Conservation (phyloP, 2,329 filamentous ascomycete genomes). For the Thelonectria olida region DNA sequence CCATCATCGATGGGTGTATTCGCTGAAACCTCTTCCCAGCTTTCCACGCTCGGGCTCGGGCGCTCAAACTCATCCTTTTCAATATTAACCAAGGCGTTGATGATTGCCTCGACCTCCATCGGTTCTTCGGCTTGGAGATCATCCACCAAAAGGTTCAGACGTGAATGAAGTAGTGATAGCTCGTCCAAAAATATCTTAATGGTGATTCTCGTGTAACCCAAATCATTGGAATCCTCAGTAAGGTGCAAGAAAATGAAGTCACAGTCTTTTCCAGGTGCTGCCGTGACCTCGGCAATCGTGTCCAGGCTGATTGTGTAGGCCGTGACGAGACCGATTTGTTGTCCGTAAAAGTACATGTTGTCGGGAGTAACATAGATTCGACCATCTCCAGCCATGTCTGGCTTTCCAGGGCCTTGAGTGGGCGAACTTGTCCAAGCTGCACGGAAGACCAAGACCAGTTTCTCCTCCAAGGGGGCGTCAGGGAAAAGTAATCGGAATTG, state of each 20-base stretch:
- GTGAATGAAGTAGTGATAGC: conserved; percentile 80
- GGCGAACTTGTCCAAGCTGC: conserved; percentile 78
- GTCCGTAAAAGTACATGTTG: conserved; percentile 95
- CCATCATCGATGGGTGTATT: conserved; percentile 67
- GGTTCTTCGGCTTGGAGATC: conserved; percentile 79
- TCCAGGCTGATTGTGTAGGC: conserved; percentile 81
- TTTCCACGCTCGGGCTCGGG: conserved; percentile 79
- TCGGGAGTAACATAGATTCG: conserved; percentile 88
- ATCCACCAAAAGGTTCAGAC: conserved; percentile 86
- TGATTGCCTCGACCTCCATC: conserved; percentile 72
- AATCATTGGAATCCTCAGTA: conserved; percentile 68
- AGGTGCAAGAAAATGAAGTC: conserved; percentile 91
- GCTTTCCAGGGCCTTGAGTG: conserved; percentile 52
- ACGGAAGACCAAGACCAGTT: conserved; percentile 89
- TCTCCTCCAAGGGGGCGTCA: conserved; percentile 78
- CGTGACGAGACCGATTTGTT: conserved; percentile 90
- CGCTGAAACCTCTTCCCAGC: conserved; percentile 85
- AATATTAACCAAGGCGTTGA: conserved; percentile 78
- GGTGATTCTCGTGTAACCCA: conserved; percentile 77
- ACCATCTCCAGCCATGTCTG: conserved; percentile 67
- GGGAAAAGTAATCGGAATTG: conserved; percentile 95
- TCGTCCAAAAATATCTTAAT: conserved; percentile 95
- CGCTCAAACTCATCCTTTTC: conserved; percentile 70
- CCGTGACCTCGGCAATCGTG: conserved; percentile 87
- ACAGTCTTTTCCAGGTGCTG: conserved; percentile 87